Conservation (phyloP, 306 rosid genomes). For the Cucumis cinereus region DNA sequence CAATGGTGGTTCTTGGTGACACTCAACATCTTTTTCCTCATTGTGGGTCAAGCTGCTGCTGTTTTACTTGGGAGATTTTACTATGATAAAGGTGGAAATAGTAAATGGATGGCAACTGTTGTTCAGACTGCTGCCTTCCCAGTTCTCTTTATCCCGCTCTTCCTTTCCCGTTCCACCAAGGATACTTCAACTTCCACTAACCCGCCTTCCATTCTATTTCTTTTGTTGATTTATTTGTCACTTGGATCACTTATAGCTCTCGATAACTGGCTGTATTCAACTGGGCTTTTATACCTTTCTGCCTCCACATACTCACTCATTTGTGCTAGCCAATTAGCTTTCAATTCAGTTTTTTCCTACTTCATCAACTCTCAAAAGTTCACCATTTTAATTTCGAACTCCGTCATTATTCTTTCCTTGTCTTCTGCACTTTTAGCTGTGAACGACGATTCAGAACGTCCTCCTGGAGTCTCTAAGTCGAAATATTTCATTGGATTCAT, state of each 20-base stretch:
- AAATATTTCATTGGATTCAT: slow-evolving; percentile 51
- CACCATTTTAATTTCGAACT: slow-evolving; percentile 55
- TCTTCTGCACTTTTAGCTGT: slow-evolving; percentile 67
- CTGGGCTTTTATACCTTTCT: slow-evolving; percentile 72
- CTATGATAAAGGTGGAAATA: slow-evolving; percentile 77
- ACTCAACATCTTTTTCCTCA: slow-evolving; percentile 43
- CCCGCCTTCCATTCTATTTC: slow-evolving; percentile 23
- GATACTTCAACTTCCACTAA: slow-evolving; percentile 24
- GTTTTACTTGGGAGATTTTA: slow-evolving; percentile 84
- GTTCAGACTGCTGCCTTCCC: slow-evolving; percentile 90
- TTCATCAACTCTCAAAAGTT: slow-evolving; percentile 79
- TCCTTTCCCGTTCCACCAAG: slow-evolving; percentile 26
- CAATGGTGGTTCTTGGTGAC: slow-evolving; percentile 86
- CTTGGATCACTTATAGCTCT: slow-evolving; percentile 60
- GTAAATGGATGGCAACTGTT: slow-evolving; percentile 89
- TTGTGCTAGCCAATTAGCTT: slow-evolving; percentile 77
- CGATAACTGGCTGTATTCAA: slow-evolving; percentile 71
- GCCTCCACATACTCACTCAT: slow-evolving; percentile 87
- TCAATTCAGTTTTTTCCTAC: slow-evolving; percentile 76
- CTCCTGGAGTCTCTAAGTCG: slow-evolving; percentile 28
- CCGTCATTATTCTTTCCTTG: slow-evolving; percentile 50
- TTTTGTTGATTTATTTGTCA: slow-evolving; percentile 33
- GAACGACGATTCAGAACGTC: slow-evolving; percentile 44
- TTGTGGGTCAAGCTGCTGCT: slow-evolving; percentile 73
- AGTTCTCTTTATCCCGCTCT: slow-evolving; percentile 43